A percentile compares a stretch with the other conserved stretches of the same genome.
Evolutionary conservation across 805 yeast genomes (phyloP).

Genomic region (Saccharomyces mikatae): DNA sequence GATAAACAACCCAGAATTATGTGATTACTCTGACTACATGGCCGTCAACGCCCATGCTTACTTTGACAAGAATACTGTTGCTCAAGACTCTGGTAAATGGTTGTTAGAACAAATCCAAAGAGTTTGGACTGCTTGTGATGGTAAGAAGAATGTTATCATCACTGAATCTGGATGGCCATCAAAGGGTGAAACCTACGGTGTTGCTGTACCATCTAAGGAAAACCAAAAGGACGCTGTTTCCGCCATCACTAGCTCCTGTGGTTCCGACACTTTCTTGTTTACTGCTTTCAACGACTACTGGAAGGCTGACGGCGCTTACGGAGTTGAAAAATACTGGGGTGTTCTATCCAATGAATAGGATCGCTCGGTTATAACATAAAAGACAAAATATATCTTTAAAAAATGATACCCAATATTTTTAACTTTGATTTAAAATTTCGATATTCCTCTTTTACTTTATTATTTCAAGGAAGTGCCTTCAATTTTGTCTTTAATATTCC

Average conservation of each 20-base stretch:
- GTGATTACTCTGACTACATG: conserved; percentile 82
- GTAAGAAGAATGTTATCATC: conserved; percentile 63
- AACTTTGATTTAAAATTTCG: background rate
- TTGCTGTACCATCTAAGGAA: conserved; percentile 68
- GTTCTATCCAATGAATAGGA: conserved; percentile 30
- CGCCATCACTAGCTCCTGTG: conserved; percentile 55
- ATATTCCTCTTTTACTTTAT: background rate
- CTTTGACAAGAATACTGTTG: conserved; percentile 81
- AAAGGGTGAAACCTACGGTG: conserved; percentile 70
- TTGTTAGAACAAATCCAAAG: conserved; percentile 81
- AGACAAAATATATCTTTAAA: background rate
- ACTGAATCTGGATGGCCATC: conserved; percentile 98
- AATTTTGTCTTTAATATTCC: background rate
- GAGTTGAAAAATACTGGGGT: conserved; percentile 86
- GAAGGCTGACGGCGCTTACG: conserved; percentile 71
- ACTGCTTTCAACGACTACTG: conserved; percentile 82
- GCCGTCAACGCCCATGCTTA: conserved; percentile 96
- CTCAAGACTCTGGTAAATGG: conserved; percentile 85
- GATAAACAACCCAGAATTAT: conserved; percentile 88
- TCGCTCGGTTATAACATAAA: background rate
- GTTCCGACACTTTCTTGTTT: conserved; percentile 66
- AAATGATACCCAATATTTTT: conserved; percentile 4
- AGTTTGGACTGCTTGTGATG: conserved; percentile 78
- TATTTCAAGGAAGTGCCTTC: background rate
- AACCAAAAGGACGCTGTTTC: conserved; percentile 72